Evolutionary conservation across 108 stramenopile species (phyloP).

Genomic region (Stephanodiscus minutulus): DNA sequence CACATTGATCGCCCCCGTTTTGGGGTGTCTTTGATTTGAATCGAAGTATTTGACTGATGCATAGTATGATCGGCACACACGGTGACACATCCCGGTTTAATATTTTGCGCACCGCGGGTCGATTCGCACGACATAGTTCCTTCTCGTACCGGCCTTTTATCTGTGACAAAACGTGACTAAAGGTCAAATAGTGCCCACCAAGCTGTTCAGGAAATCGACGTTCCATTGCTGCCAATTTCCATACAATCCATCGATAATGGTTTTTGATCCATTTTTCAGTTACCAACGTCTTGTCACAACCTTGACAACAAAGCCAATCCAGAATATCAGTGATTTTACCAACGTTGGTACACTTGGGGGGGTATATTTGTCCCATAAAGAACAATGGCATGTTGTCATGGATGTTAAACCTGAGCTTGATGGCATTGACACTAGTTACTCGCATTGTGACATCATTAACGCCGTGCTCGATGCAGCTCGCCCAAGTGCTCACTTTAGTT

Average conservation of each 20-base stretch:
- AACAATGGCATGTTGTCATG: constrained; percentile 44
- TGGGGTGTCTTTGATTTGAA: constrained; percentile 26
- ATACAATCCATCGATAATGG: constrained; percentile 80
- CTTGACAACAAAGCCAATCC: constrained; percentile 41
- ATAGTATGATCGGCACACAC: constrained; percentile 57
- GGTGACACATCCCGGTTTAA: constrained; percentile 77
- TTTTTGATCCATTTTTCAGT: constrained; percentile 68
- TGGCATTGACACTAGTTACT: constrained; percentile 57
- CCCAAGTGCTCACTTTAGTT: constrained; percentile 9
- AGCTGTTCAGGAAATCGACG: constrained; percentile 57
- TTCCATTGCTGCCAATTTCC: constrained; percentile 83
- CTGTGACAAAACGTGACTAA: constrained; percentile 56
- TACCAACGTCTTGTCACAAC: constrained; percentile 55
- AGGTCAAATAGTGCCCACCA: constrained; percentile 63
- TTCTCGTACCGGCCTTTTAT: constrained; percentile 63
- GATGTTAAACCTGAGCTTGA: constrained; percentile 52
- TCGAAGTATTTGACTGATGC: constrained; percentile 58
- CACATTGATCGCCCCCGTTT: not conserved
- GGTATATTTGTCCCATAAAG: constrained; percentile 33
- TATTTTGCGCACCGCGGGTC: constrained; percentile 74
- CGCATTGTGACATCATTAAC: constrained; percentile 42
- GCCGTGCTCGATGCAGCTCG: constrained; percentile 30
- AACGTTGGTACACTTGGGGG: constrained; percentile 14
- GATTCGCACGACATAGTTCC: constrained; percentile 58
- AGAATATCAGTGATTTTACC: constrained; percentile 48